Evolutionary conservation across 306 rosid genomes (phyloP), one percentile per base, ranked within the genome.

Genomic region (Casuarina equisetifolia): DNA sequence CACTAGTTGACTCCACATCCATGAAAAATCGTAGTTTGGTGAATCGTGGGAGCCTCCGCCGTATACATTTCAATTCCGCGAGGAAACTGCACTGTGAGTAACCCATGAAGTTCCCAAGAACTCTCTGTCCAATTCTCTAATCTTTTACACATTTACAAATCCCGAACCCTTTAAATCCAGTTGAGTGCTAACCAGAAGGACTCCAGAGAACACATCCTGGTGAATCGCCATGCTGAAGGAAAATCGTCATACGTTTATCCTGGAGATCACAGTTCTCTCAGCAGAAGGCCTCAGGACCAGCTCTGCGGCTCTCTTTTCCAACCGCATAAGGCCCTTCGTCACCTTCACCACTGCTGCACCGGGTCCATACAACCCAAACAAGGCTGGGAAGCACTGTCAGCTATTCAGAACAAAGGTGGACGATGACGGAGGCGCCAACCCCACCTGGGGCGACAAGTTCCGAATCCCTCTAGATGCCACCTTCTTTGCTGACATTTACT

Each of bases 211-310:
- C 12, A 36, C 49, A 66, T 3, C n/a, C 6, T 43, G 42, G 35
- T 35, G 35, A 61, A 15, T 25, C 48, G 42, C 51, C 32, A 39
- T 51, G 69, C 15, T 6, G 58, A 46, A 44, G 57, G 36, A 66
- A 71, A 73, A 59, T 35, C 81, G 39, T 48, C 69, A 72, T 52
- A 79, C 77, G 40, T 36, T 53, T 69, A 76, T 86, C 49, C 74
- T 89, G 82, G 93, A 91, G 45, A 86, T 91, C 79, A 85, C 84
- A 0, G 74, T 88, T 5, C 6, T 85, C 20, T 91, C 92, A 9
- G 78, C 77, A 1, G 84, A 88, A 57, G 90, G 96, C 50, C 84
- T 91, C 67, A 71, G 59, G 43, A 57, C 84, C 75, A 36, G 73
- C 15, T 76, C 69, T 9, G 62, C 82, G 17, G 5, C 61, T 54